These are phyloP conservation scores for Margaritispora aquatica DNA, from an alignment of 495 filamentous ascomycete species.

Conservation along the genomic window DNA sequence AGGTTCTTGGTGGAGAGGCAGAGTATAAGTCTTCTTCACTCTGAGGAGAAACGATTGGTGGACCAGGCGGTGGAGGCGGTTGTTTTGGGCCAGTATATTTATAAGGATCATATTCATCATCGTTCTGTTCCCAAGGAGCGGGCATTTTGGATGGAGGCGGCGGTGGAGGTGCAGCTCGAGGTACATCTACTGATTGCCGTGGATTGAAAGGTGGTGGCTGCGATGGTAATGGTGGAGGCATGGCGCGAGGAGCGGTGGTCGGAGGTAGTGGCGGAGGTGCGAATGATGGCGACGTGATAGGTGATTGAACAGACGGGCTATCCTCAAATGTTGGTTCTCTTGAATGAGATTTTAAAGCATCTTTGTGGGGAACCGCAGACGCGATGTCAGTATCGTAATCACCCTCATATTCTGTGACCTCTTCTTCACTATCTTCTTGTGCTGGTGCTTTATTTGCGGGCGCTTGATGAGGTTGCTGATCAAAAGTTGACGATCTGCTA, in stretches of 20 bases:
- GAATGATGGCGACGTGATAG: conserved; percentile 28
- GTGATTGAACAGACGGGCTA: conserved; percentile 38
- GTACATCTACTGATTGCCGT: conserved; percentile 58
- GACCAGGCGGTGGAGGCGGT: conserved; percentile 10
- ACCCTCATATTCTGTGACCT: conserved; percentile 91
- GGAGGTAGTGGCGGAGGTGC: conserved; percentile 56
- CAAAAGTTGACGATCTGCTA: conserved; percentile 55
- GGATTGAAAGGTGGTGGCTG: conserved; percentile 23
- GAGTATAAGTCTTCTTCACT: conserved; percentile 48
- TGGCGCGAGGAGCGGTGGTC: conserved; percentile 38
- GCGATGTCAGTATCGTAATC: conserved; percentile 98
- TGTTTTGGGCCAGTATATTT: conserved; percentile 49
- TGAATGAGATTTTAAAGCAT: conserved; percentile 79
- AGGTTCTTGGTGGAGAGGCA: conserved; percentile 39
- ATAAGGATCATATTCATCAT: conserved; percentile 70
- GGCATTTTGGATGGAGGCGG: conserved; percentile 39
- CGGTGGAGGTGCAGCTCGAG: conserved; percentile 63
- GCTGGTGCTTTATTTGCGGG: conserved; percentile 31
- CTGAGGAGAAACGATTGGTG: conserved; percentile 15
- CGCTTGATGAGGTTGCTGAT: conserved; percentile 37
- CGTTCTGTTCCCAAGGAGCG: conserved; percentile 43
- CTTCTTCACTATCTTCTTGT: conserved; percentile 63
- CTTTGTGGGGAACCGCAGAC: conserved; percentile 80
- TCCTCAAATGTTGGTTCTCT: conserved; percentile 67
- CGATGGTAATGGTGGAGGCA: conserved; percentile 37